Base-by-base conservation (phyloP, 2,329 filamentous ascomycete genomes). In the Xylaria sp. region DNA sequence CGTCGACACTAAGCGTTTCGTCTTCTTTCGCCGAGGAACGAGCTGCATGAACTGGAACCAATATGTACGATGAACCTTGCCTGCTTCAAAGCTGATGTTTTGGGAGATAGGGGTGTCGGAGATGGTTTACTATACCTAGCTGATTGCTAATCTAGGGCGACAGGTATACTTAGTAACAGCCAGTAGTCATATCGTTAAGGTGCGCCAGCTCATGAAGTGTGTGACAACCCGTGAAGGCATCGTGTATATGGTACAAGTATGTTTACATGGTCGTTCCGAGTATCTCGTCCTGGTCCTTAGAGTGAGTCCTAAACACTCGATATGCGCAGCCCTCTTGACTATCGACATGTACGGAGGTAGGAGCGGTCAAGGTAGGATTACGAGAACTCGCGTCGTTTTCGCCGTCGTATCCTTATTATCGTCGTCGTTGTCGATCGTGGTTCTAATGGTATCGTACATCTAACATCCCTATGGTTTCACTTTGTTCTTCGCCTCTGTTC, bases 401-500 rank as follows among this genome's bases (percentile, higher is more conserved):
- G 23, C 7, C 11, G 30, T 51, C 23, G 23, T 30, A 30, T 30
- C 30, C 16, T 51, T n/a, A 18, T 51, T 18, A 13, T 51, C 8
- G 23, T 34, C 5, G 23, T 63, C 50, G 16, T 60, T 50, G 18
- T 58, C 47, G 48, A 55, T 55, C 16, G 34, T 48, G 23, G 59
- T 52, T 56, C 34, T 50, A 54, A 57, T 59, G 50, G 57, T 67
- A 55, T 65, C 54, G 59, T 61, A 60, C 39, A 54, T 53, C 30
- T 47, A 44, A 50, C 34, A 11, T 42, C 19, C 18, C 35, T 57
- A 49, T 35, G n/a, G 59, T 61, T 70, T 51, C 76, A 83, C 76
- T 83, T 86, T 58, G 82, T 82, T 74, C 88, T 88, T 73, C 91
- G 89, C 74, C 96, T 97, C 72, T 90, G 86, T 75, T 99, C 94